Evolutionary conservation across 495 filamentous ascomycete genomes (phyloP), one percentile per base, ranked within the genome.

Genomic region (Cudoniella acicularis): DNA sequence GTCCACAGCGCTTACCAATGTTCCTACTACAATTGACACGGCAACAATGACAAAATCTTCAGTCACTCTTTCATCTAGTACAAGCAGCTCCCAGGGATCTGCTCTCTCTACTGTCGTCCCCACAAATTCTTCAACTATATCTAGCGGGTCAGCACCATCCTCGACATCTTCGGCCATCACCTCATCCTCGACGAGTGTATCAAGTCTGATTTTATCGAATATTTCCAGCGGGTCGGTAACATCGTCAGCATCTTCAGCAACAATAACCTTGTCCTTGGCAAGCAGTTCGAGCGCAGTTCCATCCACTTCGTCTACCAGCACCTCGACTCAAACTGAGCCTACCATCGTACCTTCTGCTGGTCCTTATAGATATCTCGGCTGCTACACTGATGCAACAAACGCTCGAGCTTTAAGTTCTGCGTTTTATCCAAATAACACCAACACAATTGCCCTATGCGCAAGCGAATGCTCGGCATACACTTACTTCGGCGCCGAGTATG

Each of bases 401-500:
- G 54, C 36, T 3, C 52, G 67, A 36, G 60, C 62, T 4, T 57
- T 69, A 11, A 11, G 11, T 22, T 25, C n/a, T 17, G 42, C 45
- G 1, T 27, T 20, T 16, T 57, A 59, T 18, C 61, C 67, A 3
- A 51, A 54, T 18, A 48, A 64, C 41, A 55, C 49, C 21, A 70
- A 71, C 62, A 70, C 70, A 8, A 56, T 74, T 24, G 70, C 73
- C 17, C 47, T 45, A 20, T 74, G 72, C 47, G 67, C 70, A 6
- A n/a, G 45, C 9, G 21, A 20, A 2, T 79, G 76, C 60, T 25
- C 43, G 3, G 49, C 25, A 1, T 75, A 59, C 59, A 52, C 10
- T 2, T 71, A 71, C 49, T 71, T 71, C 36, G 73, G 69, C 27
- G 61, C 61, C 2, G 75, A 78, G 60, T 79, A 75, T 42, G 62